Evolutionary conservation across 2,329 filamentous ascomycete species (phyloP).

Genomic region (Cercospora nicotianae): DNA sequence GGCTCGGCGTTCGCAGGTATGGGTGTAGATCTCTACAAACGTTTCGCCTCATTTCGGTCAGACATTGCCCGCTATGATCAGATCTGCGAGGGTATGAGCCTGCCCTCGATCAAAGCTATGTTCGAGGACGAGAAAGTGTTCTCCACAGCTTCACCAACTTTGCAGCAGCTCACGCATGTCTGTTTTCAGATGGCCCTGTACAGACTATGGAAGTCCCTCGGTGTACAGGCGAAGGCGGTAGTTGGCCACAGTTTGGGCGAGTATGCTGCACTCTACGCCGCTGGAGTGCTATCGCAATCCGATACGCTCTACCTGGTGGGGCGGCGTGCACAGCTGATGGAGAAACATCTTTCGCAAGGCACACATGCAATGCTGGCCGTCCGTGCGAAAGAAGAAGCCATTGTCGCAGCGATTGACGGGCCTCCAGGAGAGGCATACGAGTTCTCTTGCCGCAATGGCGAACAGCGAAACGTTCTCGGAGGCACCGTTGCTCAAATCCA

Average conservation of each 20-base stretch:
- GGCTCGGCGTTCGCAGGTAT: slow-evolving; percentile 35
- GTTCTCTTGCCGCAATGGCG: slow-evolving; percentile 30
- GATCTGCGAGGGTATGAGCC: slow-evolving; percentile 33
- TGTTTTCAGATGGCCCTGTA: slow-evolving; percentile 46
- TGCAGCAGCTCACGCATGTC: slow-evolving; percentile 43
- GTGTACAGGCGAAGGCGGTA: slow-evolving; percentile 31
- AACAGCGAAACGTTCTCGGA: slow-evolving; percentile 26
- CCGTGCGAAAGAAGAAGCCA: slow-evolving; percentile 8
- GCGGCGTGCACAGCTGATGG: slow-evolving; percentile 31
- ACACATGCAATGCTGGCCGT: slow-evolving; percentile 27
- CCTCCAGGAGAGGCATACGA: slow-evolving; percentile 18
- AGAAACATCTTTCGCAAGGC: slow-evolving; percentile 11
- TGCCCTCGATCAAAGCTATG: slow-evolving; percentile 35
- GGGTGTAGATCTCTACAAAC: slow-evolving; percentile 38
- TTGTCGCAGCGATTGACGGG: slow-evolving; percentile 7
- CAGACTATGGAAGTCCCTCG: slow-evolving; percentile 32
- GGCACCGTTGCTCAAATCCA: slow-evolving; percentile 25
- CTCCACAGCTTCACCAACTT: slow-evolving; percentile 14
- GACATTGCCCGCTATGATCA: slow-evolving; percentile 35
- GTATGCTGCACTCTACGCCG: slow-evolving; percentile 41
- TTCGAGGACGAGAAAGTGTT: slow-evolving; percentile 23
- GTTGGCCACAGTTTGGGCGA: slow-evolving; percentile 42
- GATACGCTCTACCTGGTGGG: slow-evolving; percentile 42
- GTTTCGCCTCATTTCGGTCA: slow-evolving; percentile 35
- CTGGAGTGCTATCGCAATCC: slow-evolving; percentile 36